Evolutionary conservation across 495 filamentous ascomycete genomes (phyloP).

Genomic region (Neurospora sp.): DNA sequence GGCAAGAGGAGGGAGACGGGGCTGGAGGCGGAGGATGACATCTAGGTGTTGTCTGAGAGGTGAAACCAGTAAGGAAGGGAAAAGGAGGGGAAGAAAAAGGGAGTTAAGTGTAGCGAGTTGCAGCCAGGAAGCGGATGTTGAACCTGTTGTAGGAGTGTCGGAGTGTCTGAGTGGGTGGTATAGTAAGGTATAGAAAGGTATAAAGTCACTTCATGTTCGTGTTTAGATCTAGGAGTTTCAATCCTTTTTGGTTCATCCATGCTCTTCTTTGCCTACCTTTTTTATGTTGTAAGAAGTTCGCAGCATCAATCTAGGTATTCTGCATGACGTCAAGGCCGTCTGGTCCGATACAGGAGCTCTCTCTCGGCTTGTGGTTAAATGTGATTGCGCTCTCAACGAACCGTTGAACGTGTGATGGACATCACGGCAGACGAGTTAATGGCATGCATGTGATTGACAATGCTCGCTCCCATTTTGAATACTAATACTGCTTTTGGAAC

Average conservation of each 20-base stretch:
- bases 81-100: neutral
- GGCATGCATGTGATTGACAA: neutral
- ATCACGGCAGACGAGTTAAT: neutral
- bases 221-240: neutral
- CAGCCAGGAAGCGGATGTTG: neutral
- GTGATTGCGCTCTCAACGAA: neutral
- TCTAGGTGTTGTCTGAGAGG: neutral
- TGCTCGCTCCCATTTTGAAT: neutral
- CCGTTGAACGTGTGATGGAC: neutral
- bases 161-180: neutral
- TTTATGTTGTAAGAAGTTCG: no score
- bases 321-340: no score
- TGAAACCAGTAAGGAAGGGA: neutral
- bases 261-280: no score
- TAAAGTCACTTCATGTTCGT: neutral
- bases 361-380: neutral
- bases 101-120: neutral
- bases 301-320: no score
- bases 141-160: neutral
- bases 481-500: neutral
- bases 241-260: neutral
- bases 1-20: conserved; percentile 42
- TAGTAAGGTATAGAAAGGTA: neutral
- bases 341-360: no score
- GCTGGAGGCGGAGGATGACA: conserved; percentile 36